Evolutionary conservation across 208 protist genomes (phyloP).

Genomic region (Trypanosoma mega): DNA sequence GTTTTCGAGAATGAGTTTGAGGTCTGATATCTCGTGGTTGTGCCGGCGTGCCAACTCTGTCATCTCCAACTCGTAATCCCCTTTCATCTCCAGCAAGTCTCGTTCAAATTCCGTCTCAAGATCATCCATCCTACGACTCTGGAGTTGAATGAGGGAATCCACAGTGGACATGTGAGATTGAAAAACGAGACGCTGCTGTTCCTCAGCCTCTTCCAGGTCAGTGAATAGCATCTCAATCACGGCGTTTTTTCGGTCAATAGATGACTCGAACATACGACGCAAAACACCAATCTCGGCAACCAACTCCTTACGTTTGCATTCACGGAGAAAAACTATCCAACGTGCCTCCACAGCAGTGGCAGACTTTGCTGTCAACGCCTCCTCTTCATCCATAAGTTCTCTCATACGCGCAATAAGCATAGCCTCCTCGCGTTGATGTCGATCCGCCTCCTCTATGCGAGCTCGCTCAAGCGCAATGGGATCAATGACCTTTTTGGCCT

Average conservation of each 20-base stretch:
- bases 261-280: constrained; percentile 85
- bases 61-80: constrained; percentile 92
- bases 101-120: constrained; percentile 90
- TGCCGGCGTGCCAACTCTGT: constrained; percentile 83
- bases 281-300: constrained; percentile 88
- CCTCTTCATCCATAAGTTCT: constrained; percentile 84
- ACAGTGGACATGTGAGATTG: constrained; percentile 91
- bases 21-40: constrained; percentile 71
- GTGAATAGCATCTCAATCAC: constrained; percentile 86
- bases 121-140: constrained; percentile 68
- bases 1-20: constrained; percentile 90
- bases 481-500: constrained; percentile 42
- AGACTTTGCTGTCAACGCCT: constrained; percentile 46
- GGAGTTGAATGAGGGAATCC: constrained; percentile 89
- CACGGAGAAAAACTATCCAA: constrained; percentile 90
- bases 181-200: constrained; percentile 92
- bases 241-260: constrained; percentile 93
- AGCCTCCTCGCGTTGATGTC: constrained; percentile 60
- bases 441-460: constrained; percentile 75
- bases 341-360: constrained; percentile 69
- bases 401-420: constrained; percentile 69
- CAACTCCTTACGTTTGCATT: constrained; percentile 93
- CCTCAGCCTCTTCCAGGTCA: constrained; percentile 91
- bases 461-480: constrained; percentile 56
- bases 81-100: constrained; percentile 89